A percentile compares a stretch with the other conserved stretches of the same genome.
Conservation (phyloP, 2,329 filamentous ascomycete genomes). For the Myriosclerotinia scirpicola region DNA sequence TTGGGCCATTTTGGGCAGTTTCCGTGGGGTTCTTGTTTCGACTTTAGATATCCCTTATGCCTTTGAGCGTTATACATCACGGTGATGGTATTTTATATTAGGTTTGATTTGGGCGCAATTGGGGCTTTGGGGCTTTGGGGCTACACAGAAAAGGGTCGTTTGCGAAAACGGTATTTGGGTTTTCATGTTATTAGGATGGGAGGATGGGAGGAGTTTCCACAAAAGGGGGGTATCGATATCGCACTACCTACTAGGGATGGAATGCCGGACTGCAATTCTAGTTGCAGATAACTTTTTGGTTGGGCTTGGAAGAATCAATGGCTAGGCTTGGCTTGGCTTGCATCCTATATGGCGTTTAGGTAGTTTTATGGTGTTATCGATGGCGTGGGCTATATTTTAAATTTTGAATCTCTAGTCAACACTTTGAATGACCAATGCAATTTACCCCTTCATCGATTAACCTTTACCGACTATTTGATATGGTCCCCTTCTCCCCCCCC, state of each 20-base stretch:
- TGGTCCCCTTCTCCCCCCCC: neutral
- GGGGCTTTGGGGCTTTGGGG: neutral
- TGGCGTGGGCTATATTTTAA: neutral
- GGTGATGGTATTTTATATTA: slow-evolving; percentile 19
- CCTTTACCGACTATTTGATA: neutral
- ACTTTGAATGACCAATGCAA: neutral
- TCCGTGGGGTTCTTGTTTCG: slow-evolving; percentile 19
- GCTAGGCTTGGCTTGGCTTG: slow-evolving; percentile 6
- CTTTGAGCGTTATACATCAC: slow-evolving; percentile 20
- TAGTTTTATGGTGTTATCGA: neutral
- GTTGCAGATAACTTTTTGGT: slow-evolving; percentile 13
- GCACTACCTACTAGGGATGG: slow-evolving; percentile 11
- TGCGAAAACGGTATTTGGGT: slow-evolving; percentile 20
- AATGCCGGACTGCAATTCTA: slow-evolving; percentile 1
- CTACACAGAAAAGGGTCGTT: slow-evolving; percentile 16
- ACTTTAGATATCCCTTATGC: slow-evolving; percentile 25
- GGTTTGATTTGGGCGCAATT: slow-evolving; percentile 15
- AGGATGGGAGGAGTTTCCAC: slow-evolving; percentile 21
- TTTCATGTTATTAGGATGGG: slow-evolving; percentile 1
- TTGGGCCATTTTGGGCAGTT: slow-evolving; percentile 12
- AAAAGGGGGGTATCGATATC: slow-evolving; percentile 17
- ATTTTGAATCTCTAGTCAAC: neutral
- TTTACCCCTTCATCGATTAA: neutral
- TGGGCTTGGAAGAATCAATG: slow-evolving; percentile 11
- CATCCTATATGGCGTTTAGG: slow-evolving; percentile 14